Evolutionary conservation across 441 rosid species (phyloP).

Genomic region (Gossypium davidsonii): DNA sequence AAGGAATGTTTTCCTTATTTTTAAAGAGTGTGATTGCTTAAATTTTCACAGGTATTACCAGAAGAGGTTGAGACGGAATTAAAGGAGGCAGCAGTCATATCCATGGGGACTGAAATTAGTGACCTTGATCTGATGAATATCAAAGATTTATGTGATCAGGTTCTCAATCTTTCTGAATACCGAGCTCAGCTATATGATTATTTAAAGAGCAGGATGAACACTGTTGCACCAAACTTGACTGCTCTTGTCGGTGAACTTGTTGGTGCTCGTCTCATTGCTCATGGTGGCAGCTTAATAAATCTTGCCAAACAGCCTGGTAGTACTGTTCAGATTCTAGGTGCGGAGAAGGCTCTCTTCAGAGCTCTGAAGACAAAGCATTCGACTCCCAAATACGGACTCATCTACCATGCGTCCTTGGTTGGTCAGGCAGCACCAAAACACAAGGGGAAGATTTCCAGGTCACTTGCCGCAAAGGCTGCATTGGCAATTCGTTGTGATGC

Average conservation of each 20-base stretch:
- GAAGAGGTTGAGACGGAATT: slow-evolving; percentile 73
- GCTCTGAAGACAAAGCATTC: slow-evolving; percentile 89
- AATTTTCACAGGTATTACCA: slow-evolving; percentile 39
- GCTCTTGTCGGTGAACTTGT: slow-evolving; percentile 94
- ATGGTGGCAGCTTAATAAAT: slow-evolving; percentile 85
- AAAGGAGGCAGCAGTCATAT: slow-evolving; percentile 81
- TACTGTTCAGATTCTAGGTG: slow-evolving; percentile 89
- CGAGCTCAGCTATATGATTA: slow-evolving; percentile 88
- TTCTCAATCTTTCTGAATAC: slow-evolving; percentile 77
- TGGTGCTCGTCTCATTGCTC: slow-evolving; percentile 87
- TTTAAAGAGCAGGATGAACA: slow-evolving; percentile 82
- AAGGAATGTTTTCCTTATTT: background rate
- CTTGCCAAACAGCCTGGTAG: slow-evolving; percentile 97
- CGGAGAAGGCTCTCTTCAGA: slow-evolving; percentile 89
- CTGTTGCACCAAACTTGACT: slow-evolving; percentile 85
- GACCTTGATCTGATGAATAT: slow-evolving; percentile 74
- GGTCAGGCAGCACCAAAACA: slow-evolving; percentile 82
- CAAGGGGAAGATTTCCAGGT: slow-evolving; percentile 85
- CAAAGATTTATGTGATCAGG: slow-evolving; percentile 82
- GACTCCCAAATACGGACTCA: slow-evolving; percentile 83
- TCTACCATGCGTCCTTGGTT: slow-evolving; percentile 83
- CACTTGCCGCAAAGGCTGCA: slow-evolving; percentile 79
- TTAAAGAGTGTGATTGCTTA: background rate
- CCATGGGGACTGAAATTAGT: slow-evolving; percentile 92
- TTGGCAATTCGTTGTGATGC: slow-evolving; percentile 79